Base-by-base conservation (phyloP, 371 early-diverging fungal genomes). In the Phascolomyces articulosus region DNA sequence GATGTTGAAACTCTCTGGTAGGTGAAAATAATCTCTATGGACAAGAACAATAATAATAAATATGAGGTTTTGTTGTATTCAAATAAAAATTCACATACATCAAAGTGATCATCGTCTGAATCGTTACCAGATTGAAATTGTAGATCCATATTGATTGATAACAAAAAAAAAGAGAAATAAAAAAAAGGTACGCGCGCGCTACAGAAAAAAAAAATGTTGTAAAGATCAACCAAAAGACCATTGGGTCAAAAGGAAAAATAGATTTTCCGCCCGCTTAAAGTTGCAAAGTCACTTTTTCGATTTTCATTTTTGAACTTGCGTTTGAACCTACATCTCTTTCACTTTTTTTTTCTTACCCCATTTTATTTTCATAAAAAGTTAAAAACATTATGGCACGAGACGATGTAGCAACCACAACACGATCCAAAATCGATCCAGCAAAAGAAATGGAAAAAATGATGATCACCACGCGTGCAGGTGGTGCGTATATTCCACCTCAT, bases 401-500 rank as follows among this genome's bases (percentile, higher is more conserved):
- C 1, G 44, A 23, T 7, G 38, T 60, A 38, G 61, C 61, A n/a
- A 49, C 31, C 11, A 7, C 58, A n/a, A 34, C 48, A 21, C 51
- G 44, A 49, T 40, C 49, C 1, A 49, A 54, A 20, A 24, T 58
- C n/a, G 64, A 64, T 38, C 29, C 64, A n/a, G 58, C 55, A 40
- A 38, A 60, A 59, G 75, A 74, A 40, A 68, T 75, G 62, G 75
- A 77, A 29, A 63, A 62, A 7, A 51, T 73, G 38, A 59, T 63
- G 24, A 11, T 71, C 20, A 78, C 74, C 2, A 83, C 84, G 23
- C 84, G 89, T 57, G 84, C 85, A 4, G 87, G 90, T 56, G 98
- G 98, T 31, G 95, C 91, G 4, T 97, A 97, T 75, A 91, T 97
- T 60, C 96, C 98, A 29, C 98, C 98, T 20, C 93, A 93, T 44